phyloP scores from a whole-genome alignment of 768 basidiomycete genomes.

The Pisolithus orientalis region DNA sequence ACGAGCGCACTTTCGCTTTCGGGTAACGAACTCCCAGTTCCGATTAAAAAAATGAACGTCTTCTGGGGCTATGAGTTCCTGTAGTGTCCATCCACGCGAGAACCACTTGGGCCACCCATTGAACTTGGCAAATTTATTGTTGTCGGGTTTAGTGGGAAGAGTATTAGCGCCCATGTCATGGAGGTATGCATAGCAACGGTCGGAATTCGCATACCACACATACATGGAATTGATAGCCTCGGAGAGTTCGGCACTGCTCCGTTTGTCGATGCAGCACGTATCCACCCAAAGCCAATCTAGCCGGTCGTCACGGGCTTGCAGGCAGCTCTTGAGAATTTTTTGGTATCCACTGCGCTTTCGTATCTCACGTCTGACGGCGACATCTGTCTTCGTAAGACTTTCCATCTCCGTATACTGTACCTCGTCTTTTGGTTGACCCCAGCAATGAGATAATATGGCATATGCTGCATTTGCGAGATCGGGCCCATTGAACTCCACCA shows the following conservation, averaged over 20 bases:
- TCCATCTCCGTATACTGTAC: neutral
- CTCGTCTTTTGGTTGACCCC: neutral
- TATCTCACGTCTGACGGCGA: neutral
- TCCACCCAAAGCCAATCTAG: neutral
- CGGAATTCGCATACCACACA: no score
- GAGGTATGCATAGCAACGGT: no score
- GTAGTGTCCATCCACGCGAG: no score
- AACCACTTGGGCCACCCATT: neutral
- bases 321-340: neutral
- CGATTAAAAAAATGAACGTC: no score
- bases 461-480: neutral
- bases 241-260: no score
- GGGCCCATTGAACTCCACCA: no score
- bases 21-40: neutral
- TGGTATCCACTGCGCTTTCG: neutral
- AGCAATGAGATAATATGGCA: neutral
- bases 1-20: neutral
- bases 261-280: neutral
- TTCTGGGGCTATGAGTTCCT: no score
- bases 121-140: neutral
- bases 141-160: neutral
- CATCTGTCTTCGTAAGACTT: neutral
- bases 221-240: no score
- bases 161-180: neutral
- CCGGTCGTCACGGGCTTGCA: neutral